phyloP scores from a whole-genome alignment of 345 rosid genomes.

The Linum lewisii region DNA sequence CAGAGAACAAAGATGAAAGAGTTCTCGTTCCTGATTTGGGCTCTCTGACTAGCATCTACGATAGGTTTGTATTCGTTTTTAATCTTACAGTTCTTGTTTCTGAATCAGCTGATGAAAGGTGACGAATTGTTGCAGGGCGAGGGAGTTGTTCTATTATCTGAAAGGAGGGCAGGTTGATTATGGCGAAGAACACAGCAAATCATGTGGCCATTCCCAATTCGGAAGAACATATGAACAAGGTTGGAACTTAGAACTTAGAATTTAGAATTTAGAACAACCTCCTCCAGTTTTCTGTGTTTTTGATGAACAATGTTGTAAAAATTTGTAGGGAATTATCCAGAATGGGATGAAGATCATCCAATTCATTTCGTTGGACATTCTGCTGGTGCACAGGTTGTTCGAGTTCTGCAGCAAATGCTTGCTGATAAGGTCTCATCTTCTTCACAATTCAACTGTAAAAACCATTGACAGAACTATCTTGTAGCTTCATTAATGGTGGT shows the following conservation, averaged over 20 bases:
- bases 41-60: slow-evolving; percentile 80
- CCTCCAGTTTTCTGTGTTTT: no score
- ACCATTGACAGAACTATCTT: no score
- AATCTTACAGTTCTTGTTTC: background rate
- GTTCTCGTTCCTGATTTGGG: slow-evolving; percentile 98
- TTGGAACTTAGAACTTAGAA: slow-evolving; percentile 12
- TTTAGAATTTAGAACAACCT: no score
- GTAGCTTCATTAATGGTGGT: background rate
- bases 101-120: background rate
- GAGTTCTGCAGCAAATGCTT: slow-evolving; percentile 98
- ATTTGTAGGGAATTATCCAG: slow-evolving; percentile 70
- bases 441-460: background rate
- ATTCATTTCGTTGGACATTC: slow-evolving; percentile 97
- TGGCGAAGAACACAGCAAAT: slow-evolving; percentile 84
- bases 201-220: slow-evolving; percentile 78
- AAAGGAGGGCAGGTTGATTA: slow-evolving; percentile 93
- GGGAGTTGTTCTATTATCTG: slow-evolving; percentile 87
- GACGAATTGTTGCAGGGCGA: slow-evolving; percentile 51
- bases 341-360: slow-evolving; percentile 96
- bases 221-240: slow-evolving; percentile 82
- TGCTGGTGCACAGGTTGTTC: slow-evolving; percentile 97
- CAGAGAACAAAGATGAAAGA: slow-evolving; percentile 93
- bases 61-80: slow-evolving; percentile 36
- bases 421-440: slow-evolving; percentile 56
- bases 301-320: no score